Percentiles rank a stretch among this genome's conserved stretches.
phyloP scores from a whole-genome alignment of 192 early-diverging fungal genomes.

The Coemansia sp. region DNA sequence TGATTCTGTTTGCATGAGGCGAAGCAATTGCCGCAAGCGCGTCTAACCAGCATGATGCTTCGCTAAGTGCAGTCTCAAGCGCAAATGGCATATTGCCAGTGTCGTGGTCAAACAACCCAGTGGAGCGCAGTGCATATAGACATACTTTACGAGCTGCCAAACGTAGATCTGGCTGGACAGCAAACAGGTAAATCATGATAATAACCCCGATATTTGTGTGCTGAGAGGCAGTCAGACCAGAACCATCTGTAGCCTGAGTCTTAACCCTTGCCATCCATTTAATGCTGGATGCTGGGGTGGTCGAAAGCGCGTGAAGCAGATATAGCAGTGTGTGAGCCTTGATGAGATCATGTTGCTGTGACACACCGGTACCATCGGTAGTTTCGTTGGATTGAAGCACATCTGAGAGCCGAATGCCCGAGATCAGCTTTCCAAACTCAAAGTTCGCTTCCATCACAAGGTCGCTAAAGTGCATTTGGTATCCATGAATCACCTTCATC shows the following conservation, averaged over 20 bases:
- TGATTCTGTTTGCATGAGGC: conserved; percentile 27
- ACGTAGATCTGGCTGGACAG: conserved; percentile 35
- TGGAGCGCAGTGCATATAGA: conserved; percentile 22
- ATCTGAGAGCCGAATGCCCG: conserved; percentile 17
- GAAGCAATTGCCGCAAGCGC: conserved; percentile 38
- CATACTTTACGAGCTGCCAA: conserved; percentile 22
- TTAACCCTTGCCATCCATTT: conserved; percentile 27
- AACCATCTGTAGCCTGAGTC: background rate
- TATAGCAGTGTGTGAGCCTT: conserved; percentile 34
- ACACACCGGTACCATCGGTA: background rate
- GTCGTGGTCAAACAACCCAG: conserved; percentile 48
- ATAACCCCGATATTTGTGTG: conserved; percentile 38
- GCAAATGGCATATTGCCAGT: background rate
- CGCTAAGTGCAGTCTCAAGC: conserved; percentile 1
- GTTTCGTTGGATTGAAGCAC: conserved; percentile 6
- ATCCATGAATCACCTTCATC: conserved; percentile 44
- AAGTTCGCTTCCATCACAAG: conserved; percentile 36
- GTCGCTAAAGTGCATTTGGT: conserved; percentile 44
- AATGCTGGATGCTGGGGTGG: conserved; percentile 20
- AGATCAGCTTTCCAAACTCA: conserved; percentile 37
- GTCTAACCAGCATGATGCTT: conserved; percentile 47
- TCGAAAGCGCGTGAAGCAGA: conserved; percentile 24
- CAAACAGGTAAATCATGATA: conserved; percentile 26
- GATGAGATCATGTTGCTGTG: conserved; percentile 15
- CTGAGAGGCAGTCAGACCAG: background rate